Evolutionary conservation across 2,329 filamentous ascomycete genomes (phyloP).

Genomic region (Epichloe scottii): DNA sequence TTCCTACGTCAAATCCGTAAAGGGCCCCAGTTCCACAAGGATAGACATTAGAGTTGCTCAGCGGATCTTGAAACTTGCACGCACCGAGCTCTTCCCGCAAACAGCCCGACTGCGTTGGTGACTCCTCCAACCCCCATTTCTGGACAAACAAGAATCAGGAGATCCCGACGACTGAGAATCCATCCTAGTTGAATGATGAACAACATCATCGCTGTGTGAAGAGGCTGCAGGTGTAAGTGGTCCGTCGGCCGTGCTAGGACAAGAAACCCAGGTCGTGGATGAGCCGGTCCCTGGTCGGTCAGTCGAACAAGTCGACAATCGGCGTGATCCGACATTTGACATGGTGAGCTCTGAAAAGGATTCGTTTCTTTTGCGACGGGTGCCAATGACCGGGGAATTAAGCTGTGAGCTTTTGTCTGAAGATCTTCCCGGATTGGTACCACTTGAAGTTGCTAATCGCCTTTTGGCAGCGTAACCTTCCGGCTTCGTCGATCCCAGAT

Average conservation of each 20-base stretch:
- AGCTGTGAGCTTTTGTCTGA: not conserved
- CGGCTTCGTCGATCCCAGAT: not conserved
- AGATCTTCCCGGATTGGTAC: not conserved
- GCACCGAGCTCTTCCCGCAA: not conserved
- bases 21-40: not conserved
- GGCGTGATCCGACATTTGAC: not conserved
- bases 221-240: conserved; percentile 4
- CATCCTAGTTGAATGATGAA: not conserved
- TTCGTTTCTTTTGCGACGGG: not conserved
- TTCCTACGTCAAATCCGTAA: conserved; percentile 1
- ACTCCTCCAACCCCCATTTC: conserved; percentile 1
- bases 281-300: not conserved
- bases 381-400: not conserved
- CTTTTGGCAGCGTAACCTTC: not conserved
- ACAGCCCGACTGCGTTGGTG: not conserved
- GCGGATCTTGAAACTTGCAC: not conserved
- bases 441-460: not conserved
- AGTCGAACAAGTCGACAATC: not conserved
- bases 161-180: not conserved
- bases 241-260: not conserved
- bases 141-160: conserved; percentile 4
- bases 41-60: not conserved
- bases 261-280: not conserved
- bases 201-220: conserved; percentile 3
- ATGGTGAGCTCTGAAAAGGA: not conserved